A percentile compares a stretch with the other conserved stretches of the same genome.
phyloP scores from a whole-genome alignment of 345 rosid genomes.

The Ailanthus altissimus region DNA sequence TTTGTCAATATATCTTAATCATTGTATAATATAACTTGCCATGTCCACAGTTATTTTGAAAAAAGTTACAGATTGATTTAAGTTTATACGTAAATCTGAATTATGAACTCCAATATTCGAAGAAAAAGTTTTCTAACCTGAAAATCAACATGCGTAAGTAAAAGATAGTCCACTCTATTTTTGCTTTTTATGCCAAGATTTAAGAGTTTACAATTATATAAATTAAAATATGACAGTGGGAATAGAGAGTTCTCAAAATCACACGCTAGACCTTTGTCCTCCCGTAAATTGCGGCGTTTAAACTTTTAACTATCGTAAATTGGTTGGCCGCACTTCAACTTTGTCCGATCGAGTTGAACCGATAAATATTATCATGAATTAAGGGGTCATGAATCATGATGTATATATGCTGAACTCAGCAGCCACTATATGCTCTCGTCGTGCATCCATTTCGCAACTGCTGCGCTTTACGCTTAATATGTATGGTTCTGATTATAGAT shows the following conservation, averaged over 20 bases:
- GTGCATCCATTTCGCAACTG: too few species aligned
- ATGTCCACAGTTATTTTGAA: too few species aligned
- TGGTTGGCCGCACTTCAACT: not conserved
- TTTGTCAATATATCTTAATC: not conserved
- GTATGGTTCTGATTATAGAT: not conserved
- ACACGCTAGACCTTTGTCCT: not conserved
- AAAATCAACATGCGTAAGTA: not conserved
- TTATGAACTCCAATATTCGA: not conserved
- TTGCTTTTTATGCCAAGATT: not conserved
- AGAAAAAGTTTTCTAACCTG: not conserved
- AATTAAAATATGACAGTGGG: not conserved
- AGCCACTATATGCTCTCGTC: not conserved
- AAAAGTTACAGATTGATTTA: not conserved
- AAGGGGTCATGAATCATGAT: not conserved
- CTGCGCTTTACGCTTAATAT: not conserved
- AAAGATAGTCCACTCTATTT: not conserved
- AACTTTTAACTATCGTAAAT: too few species aligned
- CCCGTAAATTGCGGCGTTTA: slow-evolving; percentile 2
- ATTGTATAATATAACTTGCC: not conserved
- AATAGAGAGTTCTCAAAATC: not conserved
- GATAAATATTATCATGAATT: not conserved
- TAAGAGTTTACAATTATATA: not conserved
- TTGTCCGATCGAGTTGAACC: not conserved
- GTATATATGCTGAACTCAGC: not conserved
- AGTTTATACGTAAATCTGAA: not conserved